These are phyloP conservation scores for Boletus tylopilopsis DNA, from an alignment of 768 basidiomycete species.

Conservation along the genomic window DNA sequence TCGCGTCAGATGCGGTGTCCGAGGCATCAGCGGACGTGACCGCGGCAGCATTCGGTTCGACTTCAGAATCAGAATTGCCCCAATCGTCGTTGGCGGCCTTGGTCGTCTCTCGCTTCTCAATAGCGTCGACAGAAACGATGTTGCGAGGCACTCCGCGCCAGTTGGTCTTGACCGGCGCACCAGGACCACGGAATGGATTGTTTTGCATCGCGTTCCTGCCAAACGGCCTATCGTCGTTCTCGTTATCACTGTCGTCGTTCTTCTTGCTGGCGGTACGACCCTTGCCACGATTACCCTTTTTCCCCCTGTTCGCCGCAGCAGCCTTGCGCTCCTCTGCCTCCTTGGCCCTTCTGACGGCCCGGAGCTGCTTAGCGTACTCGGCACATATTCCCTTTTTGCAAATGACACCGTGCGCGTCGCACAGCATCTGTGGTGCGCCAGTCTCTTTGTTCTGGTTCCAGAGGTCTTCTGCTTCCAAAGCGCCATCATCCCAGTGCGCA, in stretches of 20 bases:
- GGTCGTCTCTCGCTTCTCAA: conserved; percentile 22
- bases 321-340: conserved; percentile 18
- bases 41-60: conserved; percentile 4
- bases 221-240: not conserved
- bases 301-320: conserved; percentile 14
- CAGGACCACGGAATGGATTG: conserved; percentile 26
- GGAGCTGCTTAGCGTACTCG: conserved; percentile 29
- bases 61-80: conserved; percentile 20
- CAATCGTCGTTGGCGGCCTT: conserved; percentile 13
- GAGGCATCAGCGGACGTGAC: not conserved
- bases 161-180: conserved; percentile 29
- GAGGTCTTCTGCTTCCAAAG: conserved; percentile 20
- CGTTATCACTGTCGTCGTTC: not conserved
- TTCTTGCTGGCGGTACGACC: conserved; percentile 10
- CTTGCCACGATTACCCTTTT: conserved; percentile 18
- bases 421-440: conserved; percentile 14
- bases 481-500: conserved; percentile 14
- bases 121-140: conserved; percentile 23
- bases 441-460: conserved; percentile 16
- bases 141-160: conserved; percentile 28
- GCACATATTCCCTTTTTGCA: conserved; percentile 37
- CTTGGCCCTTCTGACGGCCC: conserved; percentile 14
- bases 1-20: conserved; percentile 16
- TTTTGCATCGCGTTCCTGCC: conserved; percentile 2
- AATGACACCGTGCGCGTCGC: conserved; percentile 31